Evolutionary conservation across 495 filamentous ascomycete species (phyloP), one percentile per base, ranked within the genome.

Genomic region (Niebla homalea): DNA sequence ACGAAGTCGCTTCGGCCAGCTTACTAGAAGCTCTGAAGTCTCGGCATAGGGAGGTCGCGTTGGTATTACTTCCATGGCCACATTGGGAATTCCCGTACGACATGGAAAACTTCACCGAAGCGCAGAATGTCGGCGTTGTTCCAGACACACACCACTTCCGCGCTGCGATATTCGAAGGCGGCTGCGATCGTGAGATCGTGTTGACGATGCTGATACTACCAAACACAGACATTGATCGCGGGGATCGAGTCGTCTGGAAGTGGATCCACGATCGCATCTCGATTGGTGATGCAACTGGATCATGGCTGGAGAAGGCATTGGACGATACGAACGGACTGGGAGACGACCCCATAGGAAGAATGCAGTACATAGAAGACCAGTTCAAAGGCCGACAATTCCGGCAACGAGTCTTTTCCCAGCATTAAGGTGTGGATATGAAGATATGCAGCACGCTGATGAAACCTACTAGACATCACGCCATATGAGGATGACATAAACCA

Each of bases 1-100:
- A 45, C 2, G 57, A 60, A 23, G 49, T 57, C 7, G 57, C 57
- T 14, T 40, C 48, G 8, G 7, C 42, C 36, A 49, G 54, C 12
- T 48, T 60, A 15, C 25, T 46, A 16, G 46, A 57, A 14, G 57
- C 57, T 20, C 44, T 57, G 3, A 20, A 48, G 15, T 19, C 53
- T 37, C n/a, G 36, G 19, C 48, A 53, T n/a, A 20, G 21, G 2
- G 18, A 44, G 5, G 43, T 52, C 12, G 36, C 36, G 3, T 39
- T 36, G 22, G 19, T 44, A 14, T 21, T 56, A 1, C 16, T 45
- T 1, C 29, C 52, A 1, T 29, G 46, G 21, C 3, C 22, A 11
- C 37, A 6, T 11, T 20, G 35, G 2, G 2, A 16, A 4, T 8
- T 12, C 12, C 15, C 4, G 1, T 11, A 11, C n/a, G 37, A 22